Evolutionary conservation across 1,284 basidiomycete genomes (phyloP).

Genomic region (Sporisorium graminicola): DNA sequence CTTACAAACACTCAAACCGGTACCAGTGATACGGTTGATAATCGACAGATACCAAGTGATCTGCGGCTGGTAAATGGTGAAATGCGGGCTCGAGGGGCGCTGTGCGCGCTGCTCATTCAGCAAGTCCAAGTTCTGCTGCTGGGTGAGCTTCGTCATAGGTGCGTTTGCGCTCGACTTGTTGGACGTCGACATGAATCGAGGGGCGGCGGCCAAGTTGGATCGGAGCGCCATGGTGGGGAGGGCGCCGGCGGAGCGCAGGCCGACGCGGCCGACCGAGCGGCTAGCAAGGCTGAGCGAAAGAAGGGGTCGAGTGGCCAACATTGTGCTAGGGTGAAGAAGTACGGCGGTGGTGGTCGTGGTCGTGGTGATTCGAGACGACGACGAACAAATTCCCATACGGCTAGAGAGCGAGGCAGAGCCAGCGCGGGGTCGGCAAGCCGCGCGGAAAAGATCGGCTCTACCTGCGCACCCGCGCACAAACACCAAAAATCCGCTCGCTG

Average conservation of each 20-base stretch:
- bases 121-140: conserved; percentile 75
- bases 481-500: background rate
- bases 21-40: conserved; percentile 85
- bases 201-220: background rate
- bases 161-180: background rate
- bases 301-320: conserved; percentile 40
- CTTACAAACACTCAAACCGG: conserved; percentile 73
- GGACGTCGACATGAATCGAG: conserved; percentile 2
- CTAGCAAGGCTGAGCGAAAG: conserved; percentile 15
- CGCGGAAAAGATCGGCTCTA: conserved; percentile 42
- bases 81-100: conserved; percentile 90
- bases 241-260: conserved; percentile 17
- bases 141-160: conserved; percentile 68
- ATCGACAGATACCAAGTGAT: conserved; percentile 88
- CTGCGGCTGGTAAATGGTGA: conserved; percentile 96
- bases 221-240: conserved; percentile 6
- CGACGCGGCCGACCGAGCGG: conserved; percentile 15
- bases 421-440: conserved; percentile 16
- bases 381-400: background rate
- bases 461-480: background rate
- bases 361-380: background rate
- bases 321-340: conserved; percentile 1
- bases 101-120: conserved; percentile 87
- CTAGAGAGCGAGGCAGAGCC: background rate
- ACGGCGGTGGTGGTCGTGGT: conserved; percentile 4